A percentile compares a stretch with the other conserved stretches of the same genome.
These are phyloP conservation scores for Taphrina communis DNA, from an alignment of 1,139 yeast genomes.

Conservation along the genomic window DNA sequence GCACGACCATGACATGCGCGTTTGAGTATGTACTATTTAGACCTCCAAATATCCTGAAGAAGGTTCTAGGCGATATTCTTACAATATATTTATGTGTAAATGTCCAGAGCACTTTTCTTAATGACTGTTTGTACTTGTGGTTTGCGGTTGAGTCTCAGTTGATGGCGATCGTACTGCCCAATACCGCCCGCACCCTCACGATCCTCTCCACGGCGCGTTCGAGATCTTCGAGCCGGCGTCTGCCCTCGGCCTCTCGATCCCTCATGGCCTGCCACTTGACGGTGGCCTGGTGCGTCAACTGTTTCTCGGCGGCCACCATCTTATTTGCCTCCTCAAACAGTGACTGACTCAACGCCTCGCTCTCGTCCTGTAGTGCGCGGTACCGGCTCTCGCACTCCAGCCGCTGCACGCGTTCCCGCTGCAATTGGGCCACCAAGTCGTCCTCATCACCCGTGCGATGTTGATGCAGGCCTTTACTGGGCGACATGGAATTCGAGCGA, in stretches of 20 bases:
- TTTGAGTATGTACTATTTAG: no score
- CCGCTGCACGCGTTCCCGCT: slow-evolving; percentile 46
- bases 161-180: slow-evolving; percentile 11
- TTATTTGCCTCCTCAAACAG: slow-evolving; percentile 72
- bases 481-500: slow-evolving; percentile 15
- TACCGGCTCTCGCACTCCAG: slow-evolving; percentile 61
- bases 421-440: slow-evolving; percentile 44
- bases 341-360: slow-evolving; percentile 70
- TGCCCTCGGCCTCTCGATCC: slow-evolving; percentile 33
- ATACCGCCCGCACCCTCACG: slow-evolving; percentile 17
- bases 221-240: slow-evolving; percentile 26
- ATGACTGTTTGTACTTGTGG: no score
- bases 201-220: slow-evolving; percentile 32
- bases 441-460: background rate
- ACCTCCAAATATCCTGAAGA: no score
- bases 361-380: slow-evolving; percentile 63
- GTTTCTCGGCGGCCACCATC: slow-evolving; percentile 59
- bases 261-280: slow-evolving; percentile 17
- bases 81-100: no score
- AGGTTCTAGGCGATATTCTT: no score
- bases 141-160: background rate
- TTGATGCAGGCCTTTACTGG: slow-evolving; percentile 1
- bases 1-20: no score
- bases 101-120: no score
- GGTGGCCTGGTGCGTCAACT: slow-evolving; percentile 14